Evolutionary conservation across 2,329 filamentous ascomycete species (phyloP).

Genomic region (Colletotrichum lentis): DNA sequence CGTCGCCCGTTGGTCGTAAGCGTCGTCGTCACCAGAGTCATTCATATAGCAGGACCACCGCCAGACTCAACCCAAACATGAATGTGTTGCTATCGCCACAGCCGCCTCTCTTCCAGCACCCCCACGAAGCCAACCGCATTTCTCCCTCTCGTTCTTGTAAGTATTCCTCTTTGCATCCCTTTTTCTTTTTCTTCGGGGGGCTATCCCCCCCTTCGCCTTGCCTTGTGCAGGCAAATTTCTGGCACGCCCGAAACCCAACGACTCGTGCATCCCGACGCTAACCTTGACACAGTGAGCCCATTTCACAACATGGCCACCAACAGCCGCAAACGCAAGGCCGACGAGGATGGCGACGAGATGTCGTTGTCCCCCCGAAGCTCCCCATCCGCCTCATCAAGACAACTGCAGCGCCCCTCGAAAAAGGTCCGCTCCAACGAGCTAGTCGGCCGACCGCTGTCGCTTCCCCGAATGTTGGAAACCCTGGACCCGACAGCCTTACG

Average conservation of each 20-base stretch:
- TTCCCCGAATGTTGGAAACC: constrained; percentile 87
- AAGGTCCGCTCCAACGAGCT: constrained; percentile 72
- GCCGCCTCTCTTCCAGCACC: constrained; percentile 66
- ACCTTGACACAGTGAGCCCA: constrained; percentile 44
- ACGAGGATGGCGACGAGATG: constrained; percentile 87
- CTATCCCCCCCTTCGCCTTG: constrained; percentile 32
- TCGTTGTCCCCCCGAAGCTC: constrained; percentile 86
- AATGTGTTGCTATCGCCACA: constrained; percentile 70
- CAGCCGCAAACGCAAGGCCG: constrained; percentile 84
- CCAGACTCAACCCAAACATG: constrained; percentile 54
- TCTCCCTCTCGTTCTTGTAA: constrained; percentile 65
- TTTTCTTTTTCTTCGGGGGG: constrained; percentile 24
- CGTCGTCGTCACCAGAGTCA: constrained; percentile 35
- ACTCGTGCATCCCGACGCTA: constrained; percentile 34
- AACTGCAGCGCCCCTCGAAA: constrained; percentile 72
- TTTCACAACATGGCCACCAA: constrained; percentile 60
- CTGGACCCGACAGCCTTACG: constrained; percentile 86
- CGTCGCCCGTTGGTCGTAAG: constrained; percentile 29
- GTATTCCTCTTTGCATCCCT: constrained; percentile 43
- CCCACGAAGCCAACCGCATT: constrained; percentile 63
- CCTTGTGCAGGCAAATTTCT: neutral
- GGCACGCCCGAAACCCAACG: constrained; percentile 4
- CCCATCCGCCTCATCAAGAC: constrained; percentile 75
- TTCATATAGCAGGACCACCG: constrained; percentile 18
- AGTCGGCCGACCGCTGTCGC: constrained; percentile 61